Base-by-base conservation (phyloP, 2,329 filamentous ascomycete genomes). In the Graphilbum ipis-grandicollis region DNA sequence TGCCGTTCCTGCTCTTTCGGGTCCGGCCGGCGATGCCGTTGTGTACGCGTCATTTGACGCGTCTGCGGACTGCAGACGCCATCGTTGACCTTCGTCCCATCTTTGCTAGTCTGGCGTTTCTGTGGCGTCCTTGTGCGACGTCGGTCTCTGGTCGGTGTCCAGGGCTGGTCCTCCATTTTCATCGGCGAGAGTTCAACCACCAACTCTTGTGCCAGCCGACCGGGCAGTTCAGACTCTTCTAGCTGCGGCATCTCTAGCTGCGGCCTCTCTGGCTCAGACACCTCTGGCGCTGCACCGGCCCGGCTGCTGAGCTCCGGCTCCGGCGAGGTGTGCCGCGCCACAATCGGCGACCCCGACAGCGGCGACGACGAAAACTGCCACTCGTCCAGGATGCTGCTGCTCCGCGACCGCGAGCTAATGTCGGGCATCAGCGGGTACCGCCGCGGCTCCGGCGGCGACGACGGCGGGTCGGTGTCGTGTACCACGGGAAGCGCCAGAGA, bases 291-390 rank as follows among this genome's bases (percentile, higher is more conserved):
- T n/a, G n/a, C n/a, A n/a, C n/a, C n/a, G n/a, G n/a, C n/a, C n/a
- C n/a, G n/a, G n/a, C n/a, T 19, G 23, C 44, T 44, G 3, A 44
- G 41, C 25, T 44, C 42, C 5, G 38, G 42, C 29, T 44, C 42
- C 0, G 45, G 41, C 26, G 43, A 35, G 15, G 46, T 39, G 40
- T 54, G 55, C n/a, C 50, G 52, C 17, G 46, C 51, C 3, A 50
- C 44, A 19, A 51, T 48, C 3, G 70, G 70, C 3, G 69, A 71
- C 10, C 61, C 65, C 1, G 63, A 63, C 9, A 62, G 46, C 1
- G 70, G 69, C 2, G 70, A 73, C 1, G 68, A 72, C n/a, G 56
- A 56, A 22, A 71, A 64, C 9, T 66, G 58, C 63, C 67, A 73
- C 19, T 62, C 58, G 17, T 62, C 59, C 39, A 60, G 47, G 25